Evolutionary conservation across 2,329 filamentous ascomycete genomes (phyloP), one percentile per base, ranked within the genome.

Genomic region (Botrytis hyacinthi): DNA sequence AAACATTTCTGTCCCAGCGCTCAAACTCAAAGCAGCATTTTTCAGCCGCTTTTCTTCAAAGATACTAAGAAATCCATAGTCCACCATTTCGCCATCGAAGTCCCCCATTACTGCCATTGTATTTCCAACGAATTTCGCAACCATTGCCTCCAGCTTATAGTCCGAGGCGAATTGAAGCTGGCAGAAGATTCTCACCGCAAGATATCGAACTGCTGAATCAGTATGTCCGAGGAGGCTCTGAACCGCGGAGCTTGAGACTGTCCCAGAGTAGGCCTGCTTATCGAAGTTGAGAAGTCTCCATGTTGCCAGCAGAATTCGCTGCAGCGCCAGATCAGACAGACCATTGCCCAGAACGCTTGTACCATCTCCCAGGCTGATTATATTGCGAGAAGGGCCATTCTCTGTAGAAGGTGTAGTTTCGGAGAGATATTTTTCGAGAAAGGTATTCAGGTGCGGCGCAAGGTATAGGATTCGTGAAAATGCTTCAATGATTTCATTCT

Each of bases 201-300:
- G 86, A 82, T 95, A 97, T 82, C 92, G 89, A 69, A 97, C 88
- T 26, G 88, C 84, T 74, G 83, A 84, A 77, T 87, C 86, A 65
- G 83, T 79, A 80, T 91, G 88, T 70, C 85, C 84, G 77, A 97
- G 92, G 20, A 97, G 84, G 44, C 83, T 83, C 82, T 94, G 90
- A 61, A 97, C 85, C 76, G 88, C 87, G 65, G 89, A 86, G 1
- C 92, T 90, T 51, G 89, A 88, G 48, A 94, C 86, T 78, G 90
- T 85, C 74, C 83, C 84, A 16, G 88, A 87, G 80, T 95, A 97
- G 7, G 87, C 87, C 61, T 87, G 85, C 77, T 88, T 86, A 80
- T 98, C 91, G 80, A 93, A 93, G 79, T 89, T 92, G 75, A 97
- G 85, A 29, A 98, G 87, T 76, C 96, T 89, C 84, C 94, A 97